Evolutionary conservation across 2,329 filamentous ascomycete species (phyloP).

Genomic region (Pyrenophora teres): DNA sequence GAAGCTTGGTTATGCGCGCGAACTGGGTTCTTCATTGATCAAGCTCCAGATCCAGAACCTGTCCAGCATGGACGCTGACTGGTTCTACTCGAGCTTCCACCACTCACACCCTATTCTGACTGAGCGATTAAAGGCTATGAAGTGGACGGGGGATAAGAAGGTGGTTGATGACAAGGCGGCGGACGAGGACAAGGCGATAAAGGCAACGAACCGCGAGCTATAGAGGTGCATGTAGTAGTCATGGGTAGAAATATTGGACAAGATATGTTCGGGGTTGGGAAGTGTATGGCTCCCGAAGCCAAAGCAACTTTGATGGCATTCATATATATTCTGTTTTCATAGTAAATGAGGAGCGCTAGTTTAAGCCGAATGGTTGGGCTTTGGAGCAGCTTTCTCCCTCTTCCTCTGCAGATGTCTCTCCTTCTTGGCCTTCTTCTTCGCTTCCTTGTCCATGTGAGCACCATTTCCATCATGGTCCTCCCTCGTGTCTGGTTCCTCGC

Average conservation of each 20-base stretch:
- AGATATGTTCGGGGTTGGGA: no score
- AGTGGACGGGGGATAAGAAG: conserved; percentile 75
- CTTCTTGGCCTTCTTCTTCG: conserved; percentile 62
- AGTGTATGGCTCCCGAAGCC: neutral
- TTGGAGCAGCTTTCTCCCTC: conserved; percentile 42
- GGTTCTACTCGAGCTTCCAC: conserved; percentile 97
- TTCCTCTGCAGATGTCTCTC: conserved; percentile 55
- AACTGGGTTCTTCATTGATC: conserved; percentile 86
- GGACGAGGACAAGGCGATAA: conserved; percentile 65
- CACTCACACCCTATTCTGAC: conserved; percentile 97
- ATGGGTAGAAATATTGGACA: neutral
- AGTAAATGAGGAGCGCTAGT: neutral
- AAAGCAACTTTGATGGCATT: neutral
- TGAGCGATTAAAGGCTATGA: conserved; percentile 87
- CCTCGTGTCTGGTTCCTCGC: conserved; percentile 39
- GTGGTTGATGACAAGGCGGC: conserved; percentile 55
- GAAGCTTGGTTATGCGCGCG: conserved; percentile 78
- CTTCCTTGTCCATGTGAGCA: conserved; percentile 54
- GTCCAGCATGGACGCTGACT: conserved; percentile 98
- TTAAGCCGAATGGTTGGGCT: conserved; percentile 28
- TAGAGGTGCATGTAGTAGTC: conserved; percentile 48
- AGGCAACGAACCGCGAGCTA: conserved; percentile 77
- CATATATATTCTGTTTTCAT: no score
- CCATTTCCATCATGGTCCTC: conserved; percentile 25
- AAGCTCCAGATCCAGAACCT: conserved; percentile 98